phyloP scores from a whole-genome alignment of 768 basidiomycete species.

The Exsudoporus frostii region DNA sequence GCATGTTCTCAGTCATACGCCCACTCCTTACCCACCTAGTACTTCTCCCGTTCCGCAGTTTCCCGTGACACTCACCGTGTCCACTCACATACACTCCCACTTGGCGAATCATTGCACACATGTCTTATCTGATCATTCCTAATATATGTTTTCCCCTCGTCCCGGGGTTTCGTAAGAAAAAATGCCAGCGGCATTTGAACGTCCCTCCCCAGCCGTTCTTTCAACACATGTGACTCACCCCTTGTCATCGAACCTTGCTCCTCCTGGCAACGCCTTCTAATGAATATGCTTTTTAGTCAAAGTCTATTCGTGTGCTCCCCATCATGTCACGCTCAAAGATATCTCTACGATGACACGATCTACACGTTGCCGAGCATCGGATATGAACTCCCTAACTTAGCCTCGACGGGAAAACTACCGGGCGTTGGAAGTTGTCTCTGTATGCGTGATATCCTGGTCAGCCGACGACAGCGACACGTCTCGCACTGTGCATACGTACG shows the following conservation, averaged over 20 bases:
- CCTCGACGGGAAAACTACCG: slow-evolving; percentile 60
- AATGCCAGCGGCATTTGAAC: slow-evolving; percentile 25
- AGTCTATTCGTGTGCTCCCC: slow-evolving; percentile 22
- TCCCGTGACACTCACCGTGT: slow-evolving; percentile 6
- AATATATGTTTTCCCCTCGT: slow-evolving; percentile 28
- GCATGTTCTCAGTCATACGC: slow-evolving; percentile 6
- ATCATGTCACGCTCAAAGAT: slow-evolving; percentile 13
- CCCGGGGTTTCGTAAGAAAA: slow-evolving; percentile 17
- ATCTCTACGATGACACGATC: slow-evolving; percentile 23
- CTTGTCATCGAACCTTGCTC: slow-evolving; percentile 11
- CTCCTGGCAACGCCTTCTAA: slow-evolving; percentile 31
- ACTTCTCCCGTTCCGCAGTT: slow-evolving; percentile 15
- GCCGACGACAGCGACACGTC: slow-evolving; percentile 2
- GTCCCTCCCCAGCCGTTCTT: slow-evolving; percentile 14
- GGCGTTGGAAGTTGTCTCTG: slow-evolving; percentile 67
- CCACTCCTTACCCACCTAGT: slow-evolving; percentile 12
- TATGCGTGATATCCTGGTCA: slow-evolving; percentile 7
- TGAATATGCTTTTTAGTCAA: slow-evolving; percentile 20
- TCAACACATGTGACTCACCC: slow-evolving; percentile 19
- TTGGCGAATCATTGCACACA: slow-evolving; percentile 11
- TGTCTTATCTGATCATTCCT: slow-evolving; percentile 28
- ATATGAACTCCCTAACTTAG: slow-evolving; percentile 33
- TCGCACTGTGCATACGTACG: slow-evolving; percentile 54
- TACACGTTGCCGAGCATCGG: slow-evolving; percentile 26
- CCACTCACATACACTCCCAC: slow-evolving; percentile 9